phyloP scores from a whole-genome alignment of 192 early-diverging fungal genomes.

The Gryganskiella cystojenkinii region DNA sequence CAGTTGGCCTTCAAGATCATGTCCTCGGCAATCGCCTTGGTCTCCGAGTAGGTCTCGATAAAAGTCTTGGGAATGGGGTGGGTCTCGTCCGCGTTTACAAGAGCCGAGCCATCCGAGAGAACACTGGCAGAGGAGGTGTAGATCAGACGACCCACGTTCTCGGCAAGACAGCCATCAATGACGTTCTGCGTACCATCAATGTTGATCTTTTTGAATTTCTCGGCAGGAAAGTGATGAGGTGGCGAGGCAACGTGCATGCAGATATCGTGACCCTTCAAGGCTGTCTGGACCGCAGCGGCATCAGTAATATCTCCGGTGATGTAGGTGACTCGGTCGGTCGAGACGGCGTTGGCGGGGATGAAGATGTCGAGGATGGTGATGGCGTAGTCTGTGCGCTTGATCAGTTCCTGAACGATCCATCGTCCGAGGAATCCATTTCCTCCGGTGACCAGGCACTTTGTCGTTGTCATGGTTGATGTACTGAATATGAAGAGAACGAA shows the following conservation, averaged over 20 bases:
- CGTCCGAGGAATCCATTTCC: conserved; percentile 92
- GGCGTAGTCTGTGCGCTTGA: conserved; percentile 62
- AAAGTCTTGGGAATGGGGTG: conserved; percentile 76
- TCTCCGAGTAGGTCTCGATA: conserved; percentile 94
- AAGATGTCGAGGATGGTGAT: conserved; percentile 89
- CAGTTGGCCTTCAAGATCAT: conserved; percentile 83
- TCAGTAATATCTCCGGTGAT: conserved; percentile 62
- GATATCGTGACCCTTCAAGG: conserved; percentile 75
- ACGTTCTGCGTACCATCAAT: conserved; percentile 89
- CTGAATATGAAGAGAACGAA: no score
- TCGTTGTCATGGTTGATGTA: conserved; percentile 1
- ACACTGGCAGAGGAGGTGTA: conserved; percentile 93
- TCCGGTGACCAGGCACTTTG: conserved; percentile 81
- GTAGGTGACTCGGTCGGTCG: conserved; percentile 58
- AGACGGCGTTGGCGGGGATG: conserved; percentile 54
- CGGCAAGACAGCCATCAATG: conserved; percentile 75
- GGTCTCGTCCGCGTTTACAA: conserved; percentile 86
- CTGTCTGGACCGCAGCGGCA: conserved; percentile 65
- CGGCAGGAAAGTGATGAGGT: conserved; percentile 73
- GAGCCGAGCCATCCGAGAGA: conserved; percentile 77
- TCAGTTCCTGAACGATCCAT: conserved; percentile 78
- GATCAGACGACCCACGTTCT: conserved; percentile 77
- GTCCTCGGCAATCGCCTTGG: conserved; percentile 82
- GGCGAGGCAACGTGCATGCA: conserved; percentile 93
- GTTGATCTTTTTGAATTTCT: conserved; percentile 82